Base-by-base conservation (phyloP, 768 basidiomycete species). In the Mycena olivaceomarginata region DNA sequence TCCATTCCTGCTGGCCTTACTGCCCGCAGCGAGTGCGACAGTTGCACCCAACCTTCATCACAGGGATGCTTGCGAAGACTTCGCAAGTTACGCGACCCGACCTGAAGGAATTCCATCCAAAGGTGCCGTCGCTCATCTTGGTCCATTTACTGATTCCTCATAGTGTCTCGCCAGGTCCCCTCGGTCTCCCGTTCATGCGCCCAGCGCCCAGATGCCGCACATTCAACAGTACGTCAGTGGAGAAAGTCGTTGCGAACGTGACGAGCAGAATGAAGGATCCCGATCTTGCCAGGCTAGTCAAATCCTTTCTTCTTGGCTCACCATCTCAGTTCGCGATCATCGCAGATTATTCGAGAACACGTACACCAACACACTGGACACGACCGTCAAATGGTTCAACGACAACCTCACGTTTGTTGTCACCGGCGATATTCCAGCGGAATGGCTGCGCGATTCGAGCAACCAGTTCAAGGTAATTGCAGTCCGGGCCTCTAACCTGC, bases 351-450 rank as follows among this genome's bases (percentile, higher is more conserved):
- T 92, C 76, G 91, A 92, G 81, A 92, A 92, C 66, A 88, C 91
- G 5, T 91, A 91, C 75, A 90, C 91, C 5, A 91, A 91, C 72
- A 92, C 91, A 4, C 87, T 92, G 51, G 91, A 92, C 80, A 92
- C 91, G 10, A 91, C 91, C 11, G 86, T 92, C 75, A 89, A 87
- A 78, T 92, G 90, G 78, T 91, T 90, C 79, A 87, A 85, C 76
- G 75, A 84, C 72, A 88, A 91, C 73, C 75, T 91, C 56, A 90
- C 91, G 1, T 92, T 92, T 77, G 89, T 91, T 59, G 88, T 92
- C 66, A 92, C 91, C 37, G 91, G 91, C 25, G 89, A 88, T 75
- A 81, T 88, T 74, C 78, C 78, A 15, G 91, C 91, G 0, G 90
- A 91, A 70, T 92, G 91, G 91, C 84, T 92, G 59, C 89, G 91